Conservation (phyloP, 2,329 filamentous ascomycete species). For the Aspergillus udagawae region DNA sequence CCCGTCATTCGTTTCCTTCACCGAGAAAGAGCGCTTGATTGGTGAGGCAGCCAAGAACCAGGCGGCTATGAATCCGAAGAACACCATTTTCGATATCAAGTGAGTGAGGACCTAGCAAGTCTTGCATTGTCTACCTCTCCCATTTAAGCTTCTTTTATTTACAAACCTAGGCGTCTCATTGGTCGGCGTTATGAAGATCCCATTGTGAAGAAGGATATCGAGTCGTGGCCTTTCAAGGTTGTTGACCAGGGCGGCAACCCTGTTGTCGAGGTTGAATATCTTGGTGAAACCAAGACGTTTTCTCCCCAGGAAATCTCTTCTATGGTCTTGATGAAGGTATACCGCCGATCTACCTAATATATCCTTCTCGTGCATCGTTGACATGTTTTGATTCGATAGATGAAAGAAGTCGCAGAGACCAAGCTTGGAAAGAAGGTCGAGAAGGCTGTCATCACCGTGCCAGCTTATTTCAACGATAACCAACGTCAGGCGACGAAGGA, state of each 20-base stretch:
- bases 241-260: constrained; percentile 84
- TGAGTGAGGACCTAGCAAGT: constrained; percentile 44
- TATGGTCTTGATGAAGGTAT: constrained; percentile 96
- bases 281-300: constrained; percentile 92
- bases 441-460: constrained; percentile 98
- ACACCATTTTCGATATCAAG: constrained; percentile 99
- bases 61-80: constrained; percentile 97
- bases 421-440: constrained; percentile 99
- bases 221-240: constrained; percentile 99
- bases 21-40: constrained; percentile 96
- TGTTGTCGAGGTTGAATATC: constrained; percentile 91
- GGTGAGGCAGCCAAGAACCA: constrained; percentile 99
- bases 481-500: constrained; percentile 99
- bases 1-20: constrained; percentile 98
- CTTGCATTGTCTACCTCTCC: neutral
- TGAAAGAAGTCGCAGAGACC: constrained; percentile 98
- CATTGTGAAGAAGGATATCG: constrained; percentile 96
- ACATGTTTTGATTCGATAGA: constrained; percentile 51
- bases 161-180: constrained; percentile 75
- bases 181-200: constrained; percentile 93
- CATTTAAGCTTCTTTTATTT: constrained; percentile 6
- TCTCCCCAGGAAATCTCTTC: constrained; percentile 98
- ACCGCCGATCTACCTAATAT: constrained; percentile 14
- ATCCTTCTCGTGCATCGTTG: constrained; percentile 15
- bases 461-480: constrained; percentile 99